Evolutionary conservation across 108 stramenopile genomes (phyloP).

Genomic region (Cyclotella kingstonii): DNA sequence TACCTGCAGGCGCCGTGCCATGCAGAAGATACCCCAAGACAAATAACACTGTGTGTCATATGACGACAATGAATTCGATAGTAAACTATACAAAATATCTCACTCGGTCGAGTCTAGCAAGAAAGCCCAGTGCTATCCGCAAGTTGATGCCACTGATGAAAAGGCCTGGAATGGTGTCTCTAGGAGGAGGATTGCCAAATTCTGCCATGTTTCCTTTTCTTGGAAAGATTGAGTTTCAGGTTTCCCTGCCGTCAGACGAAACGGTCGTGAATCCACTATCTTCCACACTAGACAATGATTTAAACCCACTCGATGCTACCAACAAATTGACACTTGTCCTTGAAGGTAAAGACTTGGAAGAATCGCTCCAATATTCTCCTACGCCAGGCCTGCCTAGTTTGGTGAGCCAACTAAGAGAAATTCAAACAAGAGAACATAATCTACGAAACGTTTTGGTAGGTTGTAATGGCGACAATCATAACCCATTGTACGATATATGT

Average conservation of each 20-base stretch:
- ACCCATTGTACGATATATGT: slow-evolving; percentile 11
- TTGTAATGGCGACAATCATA: background rate
- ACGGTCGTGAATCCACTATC: background rate
- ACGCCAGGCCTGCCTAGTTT: slow-evolving; percentile 38
- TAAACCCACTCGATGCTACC: background rate
- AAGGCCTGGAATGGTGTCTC: slow-evolving; percentile 33
- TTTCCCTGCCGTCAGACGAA: background rate
- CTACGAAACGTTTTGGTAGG: background rate
- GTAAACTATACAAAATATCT: no score
- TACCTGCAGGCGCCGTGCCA: no score
- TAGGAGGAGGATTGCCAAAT: slow-evolving; percentile 53
- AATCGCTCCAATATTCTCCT: slow-evolving; percentile 41
- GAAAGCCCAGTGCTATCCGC: slow-evolving; percentile 24
- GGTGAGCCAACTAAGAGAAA: slow-evolving; percentile 11
- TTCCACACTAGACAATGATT: background rate
- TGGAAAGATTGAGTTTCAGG: slow-evolving; percentile 5
- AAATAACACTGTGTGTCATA: no score
- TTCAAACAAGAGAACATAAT: slow-evolving; percentile 30
- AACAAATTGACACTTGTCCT: background rate
- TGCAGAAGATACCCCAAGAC: no score
- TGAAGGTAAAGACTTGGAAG: slow-evolving; percentile 6
- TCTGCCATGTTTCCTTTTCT: slow-evolving; percentile 30
- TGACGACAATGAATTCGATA: no score
- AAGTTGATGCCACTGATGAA: slow-evolving; percentile 31
- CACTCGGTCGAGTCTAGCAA: no score